Evolutionary conservation across 352 stramenopile species (phyloP), one percentile per base, ranked within the genome.

Genomic region (Phytophthora podocarpi): DNA sequence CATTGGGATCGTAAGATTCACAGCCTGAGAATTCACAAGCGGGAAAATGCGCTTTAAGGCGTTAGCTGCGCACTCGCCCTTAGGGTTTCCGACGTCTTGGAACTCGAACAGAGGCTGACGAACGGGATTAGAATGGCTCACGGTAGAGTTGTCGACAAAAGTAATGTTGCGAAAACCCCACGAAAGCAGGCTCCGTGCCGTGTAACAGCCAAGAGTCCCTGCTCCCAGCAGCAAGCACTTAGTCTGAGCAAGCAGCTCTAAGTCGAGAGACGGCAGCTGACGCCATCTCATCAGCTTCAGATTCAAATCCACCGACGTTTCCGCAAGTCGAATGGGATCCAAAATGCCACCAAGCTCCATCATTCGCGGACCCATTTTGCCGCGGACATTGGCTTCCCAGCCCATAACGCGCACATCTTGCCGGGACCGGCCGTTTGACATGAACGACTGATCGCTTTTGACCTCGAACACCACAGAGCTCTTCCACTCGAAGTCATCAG

Each of bases 281-380:
- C 97, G 82, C 98, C 98, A 99, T 31, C 97, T 91, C 98, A 99
- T 99, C 15, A 99, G 80, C 70, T 98, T 97, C 8, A 99, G 68
- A 72, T 99, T 99, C 43, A 99, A 79, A 65, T 99, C 93, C n/a
- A 98, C 94, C 1, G 96, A 98, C 52, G 98, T 96, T 34, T 97
- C 85, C 6, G 95, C 95, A 16, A 99, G 85, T 24, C 96, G 91
- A 8, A 91, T 81, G 46, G 78, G 93, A 53, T 96, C 85, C 23
- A 96, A 52, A 9, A 93, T 76, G 2, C 75, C 67, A 3, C 70
- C 66, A n/a, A 96, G 68, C 35, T 94, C 78, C 80, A 94, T 91
- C 23, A 83, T 65, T 11, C 87, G 82, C 8, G 87, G 87, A 0
- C 83, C 85, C 61, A 82, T 74, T 59, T 94, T 92, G 6, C 82